phyloP scores from a whole-genome alignment of 2,329 filamentous ascomycete genomes.

The Teratosphaeria zuluensis region DNA sequence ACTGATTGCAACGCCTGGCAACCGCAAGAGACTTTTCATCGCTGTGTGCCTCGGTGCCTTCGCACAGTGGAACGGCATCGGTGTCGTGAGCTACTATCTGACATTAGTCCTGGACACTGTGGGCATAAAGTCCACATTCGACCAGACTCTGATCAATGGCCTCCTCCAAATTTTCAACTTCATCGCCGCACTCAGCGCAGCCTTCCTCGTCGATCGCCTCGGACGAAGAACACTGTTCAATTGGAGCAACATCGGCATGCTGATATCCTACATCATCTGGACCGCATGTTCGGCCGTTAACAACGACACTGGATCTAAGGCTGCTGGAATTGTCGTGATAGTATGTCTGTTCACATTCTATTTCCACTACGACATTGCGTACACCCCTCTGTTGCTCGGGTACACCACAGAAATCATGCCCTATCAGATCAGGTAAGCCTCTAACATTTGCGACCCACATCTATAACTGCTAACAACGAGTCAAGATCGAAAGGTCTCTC shows the following conservation, averaged over 20 bases:
- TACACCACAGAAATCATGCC: conserved; percentile 18
- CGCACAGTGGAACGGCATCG: conserved; percentile 17
- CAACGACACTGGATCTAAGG: conserved; percentile 10
- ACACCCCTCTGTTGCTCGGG: conserved; percentile 14
- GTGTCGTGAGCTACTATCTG: conserved; percentile 30
- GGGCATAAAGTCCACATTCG: conserved; percentile 8
- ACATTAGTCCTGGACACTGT: conserved; percentile 20
- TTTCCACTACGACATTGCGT: conserved; percentile 14
- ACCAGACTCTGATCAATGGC: conserved; percentile 13
- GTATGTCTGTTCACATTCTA: conserved; percentile 15
- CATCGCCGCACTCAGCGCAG: conserved; percentile 42
- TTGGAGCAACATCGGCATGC: conserved; percentile 28
- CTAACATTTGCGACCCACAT: not conserved
- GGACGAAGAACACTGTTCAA: conserved; percentile 23
- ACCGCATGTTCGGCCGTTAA: conserved; percentile 39
- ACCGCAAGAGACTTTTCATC: conserved; percentile 6
- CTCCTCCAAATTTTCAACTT: conserved; percentile 29
- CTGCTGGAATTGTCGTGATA: conserved; percentile 15
- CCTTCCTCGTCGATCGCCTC: conserved; percentile 23
- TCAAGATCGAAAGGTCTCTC: conserved; percentile 16
- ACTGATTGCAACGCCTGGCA: conserved; percentile 6
- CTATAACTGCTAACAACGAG: not conserved
- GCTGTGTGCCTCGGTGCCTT: conserved; percentile 6
- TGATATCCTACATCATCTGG: conserved; percentile 28
- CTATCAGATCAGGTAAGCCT: conserved; percentile 8